Evolutionary conservation across 1,284 basidiomycete genomes (phyloP), one percentile per base, ranked within the genome.

Genomic region (Ustilago hordei): DNA sequence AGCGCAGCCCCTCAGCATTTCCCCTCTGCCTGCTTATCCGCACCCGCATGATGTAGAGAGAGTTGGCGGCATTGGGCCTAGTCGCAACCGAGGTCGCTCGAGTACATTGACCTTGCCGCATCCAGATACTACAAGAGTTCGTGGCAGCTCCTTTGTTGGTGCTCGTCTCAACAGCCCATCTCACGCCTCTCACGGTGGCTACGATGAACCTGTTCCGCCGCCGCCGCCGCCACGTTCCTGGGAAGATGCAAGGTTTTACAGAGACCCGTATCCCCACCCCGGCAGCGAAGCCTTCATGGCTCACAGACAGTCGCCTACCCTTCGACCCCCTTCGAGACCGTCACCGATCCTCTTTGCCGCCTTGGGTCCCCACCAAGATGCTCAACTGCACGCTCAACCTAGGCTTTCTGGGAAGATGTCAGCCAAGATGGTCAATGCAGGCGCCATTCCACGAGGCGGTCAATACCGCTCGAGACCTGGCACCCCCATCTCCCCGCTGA

Each of bases 271-370:
- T 19, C 41, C 60, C 6, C 52, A 52, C 19, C 60, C 59, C 7
- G 50, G n/a, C 7, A 55, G 56, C 17, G 69, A 76, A 7, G 23
- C 36, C 23, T 48, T 55, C 7, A n/a, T 9, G 15, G 31, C 43
- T 11, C 55, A 50, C 8, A 58, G 68, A 17, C 57, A 56, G 2
- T 75, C 73, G 17, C 73, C 73, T 0, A 43, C 38, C 6, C 45
- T 63, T 2, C 54, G 64, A 31, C 60, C 67, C 0, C 45, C 63
- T 17, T 64, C 72, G 34, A 39, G 64, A 31, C 64, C 64, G 32
- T 79, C 79, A 11, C 77, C 79, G 0, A 60, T 80, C 31, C 67
- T 80, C 31, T 79, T 80, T 50, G 76, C 79, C 9, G 64, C 79
- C 9, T 39, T 79, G 19, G 65, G 73, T 47, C 75, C 71, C 6